A percentile compares a stretch with the other conserved stretches of the same genome.
These are phyloP conservation scores for Pelargonium australe DNA, from an alignment of 441 rosid species.

Conservation along the genomic window DNA sequence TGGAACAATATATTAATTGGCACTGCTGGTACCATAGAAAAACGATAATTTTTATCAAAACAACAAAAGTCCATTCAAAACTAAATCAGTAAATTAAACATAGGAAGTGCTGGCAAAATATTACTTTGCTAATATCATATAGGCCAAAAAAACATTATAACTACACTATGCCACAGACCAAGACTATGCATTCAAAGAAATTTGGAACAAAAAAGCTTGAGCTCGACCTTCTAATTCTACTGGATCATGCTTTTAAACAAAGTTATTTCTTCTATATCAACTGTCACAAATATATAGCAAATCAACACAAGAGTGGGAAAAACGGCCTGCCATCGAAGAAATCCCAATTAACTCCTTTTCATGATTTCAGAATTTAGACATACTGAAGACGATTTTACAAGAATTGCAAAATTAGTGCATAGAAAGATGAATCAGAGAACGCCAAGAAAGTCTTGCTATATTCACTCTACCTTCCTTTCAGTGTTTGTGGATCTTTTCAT, in stretches of 20 bases:
- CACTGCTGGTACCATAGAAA: background rate
- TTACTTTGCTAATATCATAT: too few relatives aligned
- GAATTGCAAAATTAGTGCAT: background rate
- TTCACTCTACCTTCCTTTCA: background rate
- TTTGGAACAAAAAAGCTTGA: background rate
- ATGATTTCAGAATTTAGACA: background rate
- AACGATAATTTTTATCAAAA: background rate
- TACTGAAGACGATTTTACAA: background rate
- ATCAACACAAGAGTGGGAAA: background rate
- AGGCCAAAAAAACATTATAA: background rate
- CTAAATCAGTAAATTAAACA: too few relatives aligned
- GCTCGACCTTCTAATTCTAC: background rate
- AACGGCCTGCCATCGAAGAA: background rate
- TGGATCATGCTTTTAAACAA: background rate
- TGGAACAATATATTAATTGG: background rate
- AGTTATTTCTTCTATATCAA: background rate
- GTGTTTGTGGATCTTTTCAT: background rate
- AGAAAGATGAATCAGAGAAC: background rate
- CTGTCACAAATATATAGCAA: background rate
- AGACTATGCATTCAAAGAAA: background rate
- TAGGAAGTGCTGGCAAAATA: too few relatives aligned
- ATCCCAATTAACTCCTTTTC: background rate
- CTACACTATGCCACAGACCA: background rate
- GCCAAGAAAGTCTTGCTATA: background rate
- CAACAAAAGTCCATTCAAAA: background rate